A percentile compares a stretch with the other conserved stretches of the same genome.
Evolutionary conservation across 352 stramenopile species (phyloP).

Genomic region (Discostella stelligera): DNA sequence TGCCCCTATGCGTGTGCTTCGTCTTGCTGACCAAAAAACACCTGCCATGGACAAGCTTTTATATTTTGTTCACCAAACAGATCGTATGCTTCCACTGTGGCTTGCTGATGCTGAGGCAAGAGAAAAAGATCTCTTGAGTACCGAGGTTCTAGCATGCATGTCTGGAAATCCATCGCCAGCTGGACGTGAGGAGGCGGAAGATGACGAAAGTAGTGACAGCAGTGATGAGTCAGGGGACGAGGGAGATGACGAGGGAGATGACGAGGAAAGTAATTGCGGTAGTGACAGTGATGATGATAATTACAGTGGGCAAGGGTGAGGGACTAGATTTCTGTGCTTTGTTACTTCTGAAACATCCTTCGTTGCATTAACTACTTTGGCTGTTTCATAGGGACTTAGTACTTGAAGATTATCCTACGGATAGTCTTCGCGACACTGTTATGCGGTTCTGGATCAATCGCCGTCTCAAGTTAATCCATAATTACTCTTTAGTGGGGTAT

Average conservation of each 20-base stretch:
- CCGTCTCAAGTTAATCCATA: constrained; percentile 4
- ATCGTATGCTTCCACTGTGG: neutral
- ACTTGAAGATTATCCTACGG: neutral
- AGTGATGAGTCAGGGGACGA: neutral
- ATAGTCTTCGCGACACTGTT: neutral
- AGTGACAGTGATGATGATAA: constrained; percentile 1
- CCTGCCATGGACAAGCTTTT: constrained; percentile 30
- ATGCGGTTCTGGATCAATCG: constrained; percentile 9
- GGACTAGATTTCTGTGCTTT: neutral
- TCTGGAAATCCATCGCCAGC: neutral
- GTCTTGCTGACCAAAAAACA: too few species aligned
- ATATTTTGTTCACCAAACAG: constrained; percentile 23
- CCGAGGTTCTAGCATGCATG: neutral
- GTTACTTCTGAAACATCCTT: constrained; percentile 10
- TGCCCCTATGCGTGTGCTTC: neutral
- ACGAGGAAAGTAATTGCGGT: constrained; percentile 4
- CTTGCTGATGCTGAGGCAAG: constrained; percentile 3
- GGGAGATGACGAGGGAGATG: neutral
- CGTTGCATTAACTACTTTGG: neutral
- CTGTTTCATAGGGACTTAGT: constrained; percentile 1
- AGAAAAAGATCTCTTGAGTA: neutral
- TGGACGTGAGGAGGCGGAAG: neutral
- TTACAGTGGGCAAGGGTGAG: neutral
- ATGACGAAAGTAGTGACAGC: constrained; percentile 2
- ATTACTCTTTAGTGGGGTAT: constrained; percentile 24